A percentile compares a stretch with the other conserved stretches of the same genome.
Evolutionary conservation across 1,284 basidiomycete genomes (phyloP).

Genomic region (Paramarasmius palmivorus): DNA sequence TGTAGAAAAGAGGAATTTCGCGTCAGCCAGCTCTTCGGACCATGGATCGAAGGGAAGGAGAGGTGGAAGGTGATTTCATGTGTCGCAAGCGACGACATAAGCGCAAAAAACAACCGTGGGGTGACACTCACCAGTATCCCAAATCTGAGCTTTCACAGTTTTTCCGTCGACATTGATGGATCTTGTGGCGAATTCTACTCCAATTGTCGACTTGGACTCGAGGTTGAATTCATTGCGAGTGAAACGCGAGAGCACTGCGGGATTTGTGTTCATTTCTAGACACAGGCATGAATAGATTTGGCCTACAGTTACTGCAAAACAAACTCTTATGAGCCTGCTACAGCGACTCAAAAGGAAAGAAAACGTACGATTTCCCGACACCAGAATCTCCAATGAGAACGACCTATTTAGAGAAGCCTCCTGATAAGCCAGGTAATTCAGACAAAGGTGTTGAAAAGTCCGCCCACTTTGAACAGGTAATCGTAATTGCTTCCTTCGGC

Average conservation of each 20-base stretch:
- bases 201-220: slow-evolving; percentile 98
- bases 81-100: neutral
- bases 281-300: neutral
- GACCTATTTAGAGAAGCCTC: slow-evolving; percentile 52
- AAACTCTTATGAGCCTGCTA: slow-evolving; percentile 21
- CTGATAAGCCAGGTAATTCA: slow-evolving; percentile 4
- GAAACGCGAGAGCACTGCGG: slow-evolving; percentile 87
- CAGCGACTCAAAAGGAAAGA: slow-evolving; percentile 13
- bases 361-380: slow-evolving; percentile 93
- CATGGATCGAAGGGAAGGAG: neutral
- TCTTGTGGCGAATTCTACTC: slow-evolving; percentile 98
- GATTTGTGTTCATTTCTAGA: neutral
- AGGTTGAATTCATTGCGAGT: slow-evolving; percentile 99
- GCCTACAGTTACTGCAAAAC: slow-evolving; percentile 39
- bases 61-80: neutral
- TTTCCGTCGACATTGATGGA: slow-evolving; percentile 95
- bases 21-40: slow-evolving; percentile 4
- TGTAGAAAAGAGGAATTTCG: slow-evolving; percentile 29
- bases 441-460: slow-evolving; percentile 17
- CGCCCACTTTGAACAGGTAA: slow-evolving; percentile 90
- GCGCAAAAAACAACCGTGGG: neutral
- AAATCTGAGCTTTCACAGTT: slow-evolving; percentile 99
- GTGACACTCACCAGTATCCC: slow-evolving; percentile 85
- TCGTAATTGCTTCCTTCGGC: slow-evolving; percentile 91
- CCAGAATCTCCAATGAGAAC: slow-evolving; percentile 99